Conservation (phyloP, 257 asterid species). For the Salvia rosmarinus region DNA sequence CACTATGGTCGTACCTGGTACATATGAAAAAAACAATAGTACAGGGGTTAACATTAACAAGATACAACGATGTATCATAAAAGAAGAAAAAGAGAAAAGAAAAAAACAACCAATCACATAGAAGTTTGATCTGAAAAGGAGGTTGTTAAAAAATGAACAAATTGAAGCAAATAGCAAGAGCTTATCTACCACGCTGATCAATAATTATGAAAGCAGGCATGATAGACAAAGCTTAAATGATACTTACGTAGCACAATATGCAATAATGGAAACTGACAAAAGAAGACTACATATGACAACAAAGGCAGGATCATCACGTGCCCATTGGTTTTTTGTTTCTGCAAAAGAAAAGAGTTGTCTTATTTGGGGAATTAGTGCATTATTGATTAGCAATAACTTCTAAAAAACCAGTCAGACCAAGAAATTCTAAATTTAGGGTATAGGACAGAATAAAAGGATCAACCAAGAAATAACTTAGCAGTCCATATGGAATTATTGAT, state of each 20-base stretch:
- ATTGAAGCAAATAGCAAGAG: constrained; percentile 11
- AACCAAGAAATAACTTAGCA: constrained; percentile 27
- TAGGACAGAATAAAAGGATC: constrained; percentile 6
- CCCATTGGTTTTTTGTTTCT: constrained; percentile 99
- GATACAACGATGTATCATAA: neutral
- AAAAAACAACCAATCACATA: constrained; percentile 2
- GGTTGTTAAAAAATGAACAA: constrained; percentile 6
- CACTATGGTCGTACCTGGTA: constrained; percentile 92
- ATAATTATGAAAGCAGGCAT: constrained; percentile 30
- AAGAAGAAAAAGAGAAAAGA: neutral
- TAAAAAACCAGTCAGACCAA: constrained; percentile 24
- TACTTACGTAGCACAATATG: constrained; percentile 97
- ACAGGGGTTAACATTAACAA: constrained; percentile 32
- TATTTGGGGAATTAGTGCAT: neutral
- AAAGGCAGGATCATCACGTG: constrained; percentile 99
- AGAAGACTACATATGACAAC: constrained; percentile 90
- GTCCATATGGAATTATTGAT: neutral
- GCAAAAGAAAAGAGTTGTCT: constrained; percentile 36
- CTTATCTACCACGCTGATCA: constrained; percentile 5
- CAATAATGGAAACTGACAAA: constrained; percentile 68
- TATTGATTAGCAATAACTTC: constrained; percentile 25
- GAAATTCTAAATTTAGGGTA: neutral
- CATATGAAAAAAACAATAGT: constrained; percentile 30
- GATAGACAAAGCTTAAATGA: constrained; percentile 17
- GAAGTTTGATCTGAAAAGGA: neutral